Percentiles rank a stretch among this genome's conserved stretches.
These are phyloP conservation scores for Tillandsia fasciculata DNA, from an alignment of 176 grass and related monocot genomes.

Conservation along the genomic window DNA sequence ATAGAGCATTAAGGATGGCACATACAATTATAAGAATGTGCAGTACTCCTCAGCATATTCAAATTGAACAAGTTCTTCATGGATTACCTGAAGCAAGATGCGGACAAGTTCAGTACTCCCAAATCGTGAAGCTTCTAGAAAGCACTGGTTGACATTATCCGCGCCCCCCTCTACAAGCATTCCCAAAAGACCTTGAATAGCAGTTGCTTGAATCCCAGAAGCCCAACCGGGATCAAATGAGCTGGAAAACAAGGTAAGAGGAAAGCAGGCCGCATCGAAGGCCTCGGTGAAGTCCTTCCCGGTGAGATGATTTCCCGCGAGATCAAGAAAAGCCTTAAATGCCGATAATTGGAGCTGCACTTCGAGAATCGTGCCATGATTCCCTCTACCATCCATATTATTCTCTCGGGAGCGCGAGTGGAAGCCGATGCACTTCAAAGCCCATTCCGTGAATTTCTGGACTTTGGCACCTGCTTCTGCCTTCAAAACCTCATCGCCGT, in stretches of 20 bases:
- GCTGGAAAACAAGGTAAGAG: conserved; percentile 86
- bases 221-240: conserved; percentile 78
- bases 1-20: no score
- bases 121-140: conserved; percentile 92
- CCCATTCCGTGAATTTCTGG: conserved; percentile 97
- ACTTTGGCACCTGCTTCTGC: conserved; percentile 81
- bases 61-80: neutral
- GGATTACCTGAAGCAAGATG: conserved; percentile 75
- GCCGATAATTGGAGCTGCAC: conserved; percentile 74
- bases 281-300: conserved; percentile 97
- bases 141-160: conserved; percentile 98
- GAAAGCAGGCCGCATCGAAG: conserved; percentile 97
- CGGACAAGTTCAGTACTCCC: conserved; percentile 90
- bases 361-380: conserved; percentile 64
- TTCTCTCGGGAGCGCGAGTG: conserved; percentile 48
- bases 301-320: conserved; percentile 80
- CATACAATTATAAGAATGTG: no score
- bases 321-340: conserved; percentile 85
- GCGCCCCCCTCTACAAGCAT: conserved; percentile 93
- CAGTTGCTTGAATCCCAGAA: conserved; percentile 54
- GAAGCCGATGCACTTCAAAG: conserved; percentile 72
- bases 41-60: neutral
- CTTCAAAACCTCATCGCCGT: conserved; percentile 83
- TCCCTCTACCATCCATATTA: conserved; percentile 30
- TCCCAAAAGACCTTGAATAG: conserved; percentile 73